A percentile compares a stretch with the other conserved stretches of the same genome.
These are phyloP conservation scores for Pterocarpus macrocarpus DNA, from an alignment of 306 rosid genomes.

Conservation along the genomic window DNA sequence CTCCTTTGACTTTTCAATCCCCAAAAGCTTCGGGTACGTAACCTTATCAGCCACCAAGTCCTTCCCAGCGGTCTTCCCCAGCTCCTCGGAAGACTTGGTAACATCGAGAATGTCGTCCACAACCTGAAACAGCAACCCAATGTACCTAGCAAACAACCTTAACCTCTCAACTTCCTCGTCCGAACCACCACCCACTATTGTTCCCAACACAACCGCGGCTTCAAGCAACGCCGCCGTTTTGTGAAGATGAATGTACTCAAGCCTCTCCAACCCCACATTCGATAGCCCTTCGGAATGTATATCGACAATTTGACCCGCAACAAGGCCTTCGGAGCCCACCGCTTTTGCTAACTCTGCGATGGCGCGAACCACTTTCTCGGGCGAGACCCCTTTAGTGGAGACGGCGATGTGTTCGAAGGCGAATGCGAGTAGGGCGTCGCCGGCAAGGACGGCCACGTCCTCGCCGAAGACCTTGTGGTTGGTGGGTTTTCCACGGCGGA, in stretches of 20 bases:
- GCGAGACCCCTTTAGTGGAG: slow-evolving; percentile 52
- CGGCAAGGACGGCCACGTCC: slow-evolving; percentile 76
- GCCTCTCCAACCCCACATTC: slow-evolving; percentile 59
- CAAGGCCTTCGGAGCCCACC: slow-evolving; percentile 72
- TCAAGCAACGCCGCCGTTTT: slow-evolving; percentile 80
- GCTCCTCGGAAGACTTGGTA: slow-evolving; percentile 72
- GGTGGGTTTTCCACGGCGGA: slow-evolving; percentile 82
- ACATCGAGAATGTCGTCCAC: slow-evolving; percentile 90
- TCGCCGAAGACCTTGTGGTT: slow-evolving; percentile 82
- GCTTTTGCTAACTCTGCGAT: slow-evolving; percentile 67
- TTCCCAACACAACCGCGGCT: slow-evolving; percentile 73
- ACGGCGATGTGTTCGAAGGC: slow-evolving; percentile 72
- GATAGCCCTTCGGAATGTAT: slow-evolving; percentile 59
- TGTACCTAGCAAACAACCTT: slow-evolving; percentile 66
- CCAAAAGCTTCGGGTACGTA: slow-evolving; percentile 80
- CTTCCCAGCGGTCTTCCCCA: slow-evolving; percentile 91
- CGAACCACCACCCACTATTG: slow-evolving; percentile 71
- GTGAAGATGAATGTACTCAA: slow-evolving; percentile 74
- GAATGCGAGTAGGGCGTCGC: slow-evolving; percentile 73
- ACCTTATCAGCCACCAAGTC: slow-evolving; percentile 79
- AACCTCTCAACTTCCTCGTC: slow-evolving; percentile 62
- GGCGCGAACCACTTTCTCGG: slow-evolving; percentile 57
- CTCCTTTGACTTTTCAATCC: slow-evolving; percentile 69
- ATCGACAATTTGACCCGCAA: slow-evolving; percentile 81
- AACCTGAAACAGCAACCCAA: slow-evolving; percentile 81